A percentile compares a stretch with the other conserved stretches of the same genome.
These are phyloP conservation scores for Agastache rugosa DNA, from an alignment of 257 asterid species.

Conservation along the genomic window DNA sequence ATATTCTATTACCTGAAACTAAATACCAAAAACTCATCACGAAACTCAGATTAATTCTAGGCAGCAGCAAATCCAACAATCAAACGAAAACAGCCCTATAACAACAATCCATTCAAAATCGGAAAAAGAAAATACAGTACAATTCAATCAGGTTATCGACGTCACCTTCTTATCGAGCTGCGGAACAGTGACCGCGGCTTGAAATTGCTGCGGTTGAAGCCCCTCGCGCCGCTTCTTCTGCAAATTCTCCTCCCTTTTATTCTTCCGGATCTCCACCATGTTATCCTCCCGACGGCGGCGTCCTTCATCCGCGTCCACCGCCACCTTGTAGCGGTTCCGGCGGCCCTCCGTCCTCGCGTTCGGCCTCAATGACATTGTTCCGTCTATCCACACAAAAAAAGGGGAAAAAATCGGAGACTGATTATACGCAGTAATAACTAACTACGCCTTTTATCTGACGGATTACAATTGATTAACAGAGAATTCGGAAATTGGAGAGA, in stretches of 20 bases:
- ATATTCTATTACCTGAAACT: background rate
- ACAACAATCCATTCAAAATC: background rate
- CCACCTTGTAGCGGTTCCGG: conserved; percentile 95
- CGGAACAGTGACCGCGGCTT: conserved; percentile 52
- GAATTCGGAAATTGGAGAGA: conserved; percentile 14
- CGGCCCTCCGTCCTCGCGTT: conserved; percentile 82
- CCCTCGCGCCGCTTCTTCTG: conserved; percentile 96
- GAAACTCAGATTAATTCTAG: background rate
- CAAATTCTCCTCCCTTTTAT: conserved; percentile 80
- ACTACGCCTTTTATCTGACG: background rate
- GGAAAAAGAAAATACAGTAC: background rate
- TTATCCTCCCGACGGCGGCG: conserved; percentile 92
- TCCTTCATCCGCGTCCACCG: conserved; percentile 96
- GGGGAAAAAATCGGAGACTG: conserved; percentile 1
- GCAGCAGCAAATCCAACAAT: conserved; percentile 11
- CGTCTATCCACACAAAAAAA: conserved; percentile 37
- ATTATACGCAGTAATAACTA: background rate
- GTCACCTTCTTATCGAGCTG: conserved; percentile 76
- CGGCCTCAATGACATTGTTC: conserved; percentile 89
- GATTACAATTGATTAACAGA: background rate
- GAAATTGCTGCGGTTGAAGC: conserved; percentile 72
- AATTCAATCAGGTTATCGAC: background rate
- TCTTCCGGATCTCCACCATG: conserved; percentile 98
- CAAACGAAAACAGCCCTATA: conserved; percentile 8
- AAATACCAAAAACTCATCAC: background rate